A percentile compares a stretch with the other conserved stretches of the same genome.
Conservation (phyloP, 176 grass and related monocot species). For the Eleusine indica region DNA sequence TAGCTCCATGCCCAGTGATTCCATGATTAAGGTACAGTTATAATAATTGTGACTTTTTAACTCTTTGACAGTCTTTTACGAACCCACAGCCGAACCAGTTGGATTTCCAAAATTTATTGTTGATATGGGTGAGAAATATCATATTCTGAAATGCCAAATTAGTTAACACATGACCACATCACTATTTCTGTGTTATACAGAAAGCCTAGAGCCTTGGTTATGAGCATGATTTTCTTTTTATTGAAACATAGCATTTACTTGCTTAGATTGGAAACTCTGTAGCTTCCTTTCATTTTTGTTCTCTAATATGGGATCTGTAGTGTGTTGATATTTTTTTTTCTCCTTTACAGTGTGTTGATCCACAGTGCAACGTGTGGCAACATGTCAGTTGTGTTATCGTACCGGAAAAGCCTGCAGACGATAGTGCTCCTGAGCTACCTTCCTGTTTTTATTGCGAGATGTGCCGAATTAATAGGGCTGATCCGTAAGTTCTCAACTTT, state of each 20-base stretch:
- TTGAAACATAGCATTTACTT: constrained; percentile 13
- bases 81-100: constrained; percentile 2
- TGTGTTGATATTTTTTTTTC: constrained; percentile 26
- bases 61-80: constrained; percentile 17
- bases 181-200: constrained; percentile 5
- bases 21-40: constrained; percentile 75
- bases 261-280: neutral
- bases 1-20: constrained; percentile 39
- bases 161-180: constrained; percentile 17
- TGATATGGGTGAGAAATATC: constrained; percentile 1
- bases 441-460: constrained; percentile 76
- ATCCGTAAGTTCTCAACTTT: constrained; percentile 69
- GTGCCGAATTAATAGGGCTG: constrained; percentile 82
- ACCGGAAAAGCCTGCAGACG: constrained; percentile 60
- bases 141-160: constrained; percentile 22
- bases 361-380: constrained; percentile 70
- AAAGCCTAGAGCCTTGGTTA: neutral
- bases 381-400: constrained; percentile 80
- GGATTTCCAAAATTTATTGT: constrained; percentile 26
- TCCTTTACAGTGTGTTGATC: constrained; percentile 74
- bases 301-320: neutral
- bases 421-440: constrained; percentile 53
- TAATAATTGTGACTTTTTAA: constrained; percentile 27
- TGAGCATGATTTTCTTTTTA: neutral
- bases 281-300: constrained; percentile 27